phyloP scores from a whole-genome alignment of 75 land plant species.

The Adiantum capillusveneris region DNA sequence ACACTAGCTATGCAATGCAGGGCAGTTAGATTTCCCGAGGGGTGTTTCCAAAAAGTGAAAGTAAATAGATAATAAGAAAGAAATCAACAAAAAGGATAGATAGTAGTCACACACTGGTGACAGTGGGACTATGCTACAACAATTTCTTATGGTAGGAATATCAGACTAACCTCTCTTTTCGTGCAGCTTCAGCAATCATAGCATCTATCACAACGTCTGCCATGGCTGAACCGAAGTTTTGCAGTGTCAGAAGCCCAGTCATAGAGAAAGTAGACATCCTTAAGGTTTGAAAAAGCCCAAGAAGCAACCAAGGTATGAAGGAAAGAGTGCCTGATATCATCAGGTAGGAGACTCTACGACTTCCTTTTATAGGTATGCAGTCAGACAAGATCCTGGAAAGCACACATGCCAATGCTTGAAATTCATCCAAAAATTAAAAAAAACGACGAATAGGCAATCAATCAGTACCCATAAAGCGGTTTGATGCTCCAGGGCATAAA shows the following conservation, averaged over 20 bases:
- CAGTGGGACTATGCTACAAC: no score
- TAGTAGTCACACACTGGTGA: no score
- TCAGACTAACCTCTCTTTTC: slow-evolving; percentile 41
- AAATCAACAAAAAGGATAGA: no score
- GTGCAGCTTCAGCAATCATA: slow-evolving; percentile 72
- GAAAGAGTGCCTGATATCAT: slow-evolving; percentile 57
- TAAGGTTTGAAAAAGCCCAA: slow-evolving; percentile 30
- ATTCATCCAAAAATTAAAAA: slow-evolving; percentile 1
- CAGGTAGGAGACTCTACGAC: slow-evolving; percentile 59
- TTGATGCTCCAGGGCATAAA: slow-evolving; percentile 81
- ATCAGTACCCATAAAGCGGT: slow-evolving; percentile 58
- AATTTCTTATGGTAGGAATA: background rate
- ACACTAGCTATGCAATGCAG: no score
- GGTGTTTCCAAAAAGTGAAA: no score
- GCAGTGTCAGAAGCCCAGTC: slow-evolving; percentile 46
- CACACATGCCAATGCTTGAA: no score
- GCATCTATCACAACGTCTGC: slow-evolving; percentile 92
- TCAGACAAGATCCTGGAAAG: slow-evolving; percentile 65
- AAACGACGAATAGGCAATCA: background rate
- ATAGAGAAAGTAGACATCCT: slow-evolving; percentile 42
- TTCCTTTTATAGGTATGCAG: slow-evolving; percentile 58
- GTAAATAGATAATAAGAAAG: no score
- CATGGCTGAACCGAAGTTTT: slow-evolving; percentile 84
- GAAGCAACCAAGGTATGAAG: slow-evolving; percentile 69
- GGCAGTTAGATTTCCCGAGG: no score